A percentile compares a stretch with the other conserved stretches of the same genome.
Conservation (phyloP, 495 filamentous ascomycete species). For the Tricharina praecox region DNA sequence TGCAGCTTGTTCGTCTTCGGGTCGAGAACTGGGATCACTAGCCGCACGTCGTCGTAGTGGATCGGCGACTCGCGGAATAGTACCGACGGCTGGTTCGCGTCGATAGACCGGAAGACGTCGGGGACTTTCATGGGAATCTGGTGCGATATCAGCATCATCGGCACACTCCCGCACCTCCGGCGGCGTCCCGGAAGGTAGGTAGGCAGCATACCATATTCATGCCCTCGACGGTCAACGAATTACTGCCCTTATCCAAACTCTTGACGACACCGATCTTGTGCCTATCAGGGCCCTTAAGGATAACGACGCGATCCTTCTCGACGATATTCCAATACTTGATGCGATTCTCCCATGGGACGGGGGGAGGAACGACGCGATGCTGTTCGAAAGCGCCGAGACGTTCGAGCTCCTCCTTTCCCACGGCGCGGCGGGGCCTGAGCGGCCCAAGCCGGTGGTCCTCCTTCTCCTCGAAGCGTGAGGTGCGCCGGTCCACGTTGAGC, state of each 20-base stretch:
- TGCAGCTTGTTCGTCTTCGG: constrained; percentile 41
- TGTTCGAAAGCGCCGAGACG: constrained; percentile 37
- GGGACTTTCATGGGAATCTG: constrained; percentile 32
- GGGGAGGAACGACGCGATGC: constrained; percentile 27
- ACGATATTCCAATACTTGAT: constrained; percentile 45
- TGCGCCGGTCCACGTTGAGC: constrained; percentile 8
- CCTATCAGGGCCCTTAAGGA: constrained; percentile 57
- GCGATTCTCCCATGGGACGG: constrained; percentile 34
- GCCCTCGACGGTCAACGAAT: constrained; percentile 44
- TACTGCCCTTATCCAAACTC: constrained; percentile 38
- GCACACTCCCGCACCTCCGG: neutral
- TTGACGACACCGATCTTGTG: constrained; percentile 60
- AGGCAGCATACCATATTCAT: constrained; percentile 44
- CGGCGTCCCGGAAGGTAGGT: neutral
- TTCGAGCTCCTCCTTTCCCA: constrained; percentile 37
- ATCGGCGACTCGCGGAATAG: constrained; percentile 34
- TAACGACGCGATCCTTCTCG: constrained; percentile 56
- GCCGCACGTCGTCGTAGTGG: constrained; percentile 51
- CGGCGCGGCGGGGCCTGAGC: constrained; percentile 46
- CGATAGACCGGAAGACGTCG: constrained; percentile 33
- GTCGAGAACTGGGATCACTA: constrained; percentile 59
- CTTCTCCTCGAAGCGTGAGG: constrained; percentile 29
- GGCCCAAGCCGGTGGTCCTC: constrained; percentile 66
- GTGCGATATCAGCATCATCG: too few relatives aligned
- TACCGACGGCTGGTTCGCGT: constrained; percentile 31